phyloP scores from a whole-genome alignment of 2,329 filamentous ascomycete genomes.

The Pseudogymnoascus sp. region DNA sequence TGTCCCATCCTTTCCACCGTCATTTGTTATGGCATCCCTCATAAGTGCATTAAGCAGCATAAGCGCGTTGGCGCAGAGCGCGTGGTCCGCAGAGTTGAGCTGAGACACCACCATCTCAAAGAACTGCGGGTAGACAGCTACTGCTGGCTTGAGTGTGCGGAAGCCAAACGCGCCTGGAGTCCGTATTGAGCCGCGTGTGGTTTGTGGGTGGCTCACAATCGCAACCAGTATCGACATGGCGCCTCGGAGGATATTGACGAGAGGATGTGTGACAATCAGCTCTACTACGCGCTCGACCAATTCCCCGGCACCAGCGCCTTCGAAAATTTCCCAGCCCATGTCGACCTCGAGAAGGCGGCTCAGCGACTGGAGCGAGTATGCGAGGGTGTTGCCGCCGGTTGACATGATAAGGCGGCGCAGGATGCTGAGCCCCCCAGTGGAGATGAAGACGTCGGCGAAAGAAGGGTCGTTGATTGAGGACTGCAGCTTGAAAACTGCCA shows the following conservation, averaged over 20 bases:
- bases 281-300: conserved; percentile 74
- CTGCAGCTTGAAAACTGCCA: conserved; percentile 98
- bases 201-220: conserved; percentile 78
- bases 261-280: conserved; percentile 84
- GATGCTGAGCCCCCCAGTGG: conserved; percentile 73
- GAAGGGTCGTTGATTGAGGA: conserved; percentile 89
- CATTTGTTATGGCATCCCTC: conserved; percentile 74
- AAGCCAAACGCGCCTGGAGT: conserved; percentile 68
- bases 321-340: conserved; percentile 92
- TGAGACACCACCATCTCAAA: conserved; percentile 89
- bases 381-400: conserved; percentile 85
- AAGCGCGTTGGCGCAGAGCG: conserved; percentile 87
- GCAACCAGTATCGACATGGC: conserved; percentile 95
- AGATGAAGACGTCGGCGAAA: conserved; percentile 94
- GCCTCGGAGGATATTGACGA: conserved; percentile 94
- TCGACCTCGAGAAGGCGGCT: conserved; percentile 85
- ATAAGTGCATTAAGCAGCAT: conserved; percentile 95
- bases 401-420: conserved; percentile 76
- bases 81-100: conserved; percentile 88
- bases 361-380: conserved; percentile 86
- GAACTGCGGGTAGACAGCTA: conserved; percentile 87
- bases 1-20: conserved; percentile 30
- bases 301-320: conserved; percentile 52
- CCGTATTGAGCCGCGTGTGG: conserved; percentile 35
- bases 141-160: conserved; percentile 80